Conservation (phyloP, 2,329 filamentous ascomycete genomes). For the Colletotrichum karsti region DNA sequence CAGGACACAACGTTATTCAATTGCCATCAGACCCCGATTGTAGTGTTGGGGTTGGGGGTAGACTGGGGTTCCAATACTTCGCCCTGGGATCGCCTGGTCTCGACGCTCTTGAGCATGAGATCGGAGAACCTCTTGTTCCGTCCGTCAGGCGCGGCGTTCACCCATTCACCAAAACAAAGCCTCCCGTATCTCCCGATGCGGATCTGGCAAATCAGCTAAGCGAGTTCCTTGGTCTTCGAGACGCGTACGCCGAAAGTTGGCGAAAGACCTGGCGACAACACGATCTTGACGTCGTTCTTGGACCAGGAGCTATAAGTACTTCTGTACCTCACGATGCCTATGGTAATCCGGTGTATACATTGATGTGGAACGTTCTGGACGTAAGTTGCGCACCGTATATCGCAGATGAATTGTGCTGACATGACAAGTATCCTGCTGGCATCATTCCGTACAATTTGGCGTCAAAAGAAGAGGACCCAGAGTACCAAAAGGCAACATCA, state of each 20-base stretch:
- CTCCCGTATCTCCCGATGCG: constrained; percentile 39
- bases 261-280: constrained; percentile 49
- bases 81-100: constrained; percentile 40
- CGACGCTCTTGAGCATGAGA: constrained; percentile 37
- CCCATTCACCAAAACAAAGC: constrained; percentile 32
- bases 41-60: constrained; percentile 37
- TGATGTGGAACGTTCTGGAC: constrained; percentile 61
- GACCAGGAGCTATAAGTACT: constrained; percentile 56
- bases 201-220: constrained; percentile 47
- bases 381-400: constrained; percentile 40
- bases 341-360: constrained; percentile 53
- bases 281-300: constrained; percentile 59
- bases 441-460: constrained; percentile 55
- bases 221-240: constrained; percentile 46
- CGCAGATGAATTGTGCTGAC: not conserved
- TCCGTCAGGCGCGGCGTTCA: constrained; percentile 40
- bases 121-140: constrained; percentile 52
- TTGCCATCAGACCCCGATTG: constrained; percentile 40
- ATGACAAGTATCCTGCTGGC: constrained; percentile 55
- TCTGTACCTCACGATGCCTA: constrained; percentile 62
- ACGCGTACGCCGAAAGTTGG: constrained; percentile 45
- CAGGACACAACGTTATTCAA: constrained; percentile 54
- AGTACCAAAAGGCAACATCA: constrained; percentile 35
- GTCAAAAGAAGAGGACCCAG: constrained; percentile 47
- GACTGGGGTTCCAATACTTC: constrained; percentile 50